phyloP scores from a whole-genome alignment of 768 basidiomycete species.

The Phaeotremella fagi region DNA sequence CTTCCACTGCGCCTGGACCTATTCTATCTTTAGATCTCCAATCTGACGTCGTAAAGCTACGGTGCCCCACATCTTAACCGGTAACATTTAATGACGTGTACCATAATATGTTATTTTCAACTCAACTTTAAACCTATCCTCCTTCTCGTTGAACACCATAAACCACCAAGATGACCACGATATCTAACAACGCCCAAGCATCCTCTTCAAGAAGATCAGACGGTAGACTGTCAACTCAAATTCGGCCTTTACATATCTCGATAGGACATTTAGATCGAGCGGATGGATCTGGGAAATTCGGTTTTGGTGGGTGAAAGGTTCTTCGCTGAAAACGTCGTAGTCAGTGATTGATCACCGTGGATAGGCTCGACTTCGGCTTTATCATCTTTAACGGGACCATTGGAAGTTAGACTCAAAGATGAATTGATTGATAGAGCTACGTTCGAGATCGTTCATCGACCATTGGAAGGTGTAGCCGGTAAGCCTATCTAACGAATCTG shows the following conservation, averaged over 20 bases:
- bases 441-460: conserved; percentile 48
- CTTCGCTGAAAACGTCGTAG: neutral
- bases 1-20: too few species aligned
- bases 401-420: conserved; percentile 49
- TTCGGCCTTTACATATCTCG: conserved; percentile 34
- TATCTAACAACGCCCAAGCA: neutral
- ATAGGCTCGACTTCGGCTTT: conserved; percentile 46
- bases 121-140: too few species aligned
- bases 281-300: conserved; percentile 50
- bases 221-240: conserved; percentile 27
- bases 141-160: neutral
- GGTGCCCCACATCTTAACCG: neutral
- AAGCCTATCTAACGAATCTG: conserved; percentile 11
- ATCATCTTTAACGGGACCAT: conserved; percentile 49
- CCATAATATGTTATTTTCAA: too few species aligned
- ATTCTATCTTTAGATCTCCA: too few species aligned
- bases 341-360: neutral
- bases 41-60: too few species aligned
- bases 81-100: too few species aligned
- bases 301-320: conserved; percentile 37
- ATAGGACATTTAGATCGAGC: conserved; percentile 47
- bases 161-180: neutral
- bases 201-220: conserved; percentile 21
- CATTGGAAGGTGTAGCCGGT: conserved; percentile 48
- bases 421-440: conserved; percentile 50